These are phyloP conservation scores for Flaveria linearis DNA, from an alignment of 129 eudicot genomes.

Conservation along the genomic window DNA sequence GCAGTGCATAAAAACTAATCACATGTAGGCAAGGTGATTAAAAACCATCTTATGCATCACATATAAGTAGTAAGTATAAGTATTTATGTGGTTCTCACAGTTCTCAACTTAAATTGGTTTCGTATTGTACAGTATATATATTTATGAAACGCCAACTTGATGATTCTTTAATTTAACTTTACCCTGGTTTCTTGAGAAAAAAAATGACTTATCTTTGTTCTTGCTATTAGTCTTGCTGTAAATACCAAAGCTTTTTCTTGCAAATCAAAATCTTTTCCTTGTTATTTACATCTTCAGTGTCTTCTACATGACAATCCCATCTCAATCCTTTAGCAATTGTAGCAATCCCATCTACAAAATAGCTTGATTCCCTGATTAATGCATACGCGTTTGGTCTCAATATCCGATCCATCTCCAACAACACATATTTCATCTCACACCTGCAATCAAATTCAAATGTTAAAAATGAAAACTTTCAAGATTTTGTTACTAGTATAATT, in stretches of 20 bases:
- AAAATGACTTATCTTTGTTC: conserved; percentile 18
- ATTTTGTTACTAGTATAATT: neutral
- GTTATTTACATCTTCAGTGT: conserved; percentile 59
- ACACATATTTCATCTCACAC: conserved; percentile 89
- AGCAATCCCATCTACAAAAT: conserved; percentile 58
- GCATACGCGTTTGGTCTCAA: conserved; percentile 82
- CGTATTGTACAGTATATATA: neutral
- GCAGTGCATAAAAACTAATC: no score
- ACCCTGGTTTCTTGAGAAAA: conserved; percentile 28
- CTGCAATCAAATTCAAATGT: conserved; percentile 33
- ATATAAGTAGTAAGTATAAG: no score
- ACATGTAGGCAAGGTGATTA: no score
- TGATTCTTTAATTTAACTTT: conserved; percentile 22
- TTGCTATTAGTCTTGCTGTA: conserved; percentile 59
- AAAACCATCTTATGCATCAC: no score
- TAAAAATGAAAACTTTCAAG: conserved; percentile 11
- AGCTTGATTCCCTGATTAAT: conserved; percentile 73
- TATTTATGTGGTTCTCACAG: no score
- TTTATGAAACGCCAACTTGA: conserved; percentile 26
- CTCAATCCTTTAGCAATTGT: conserved; percentile 69
- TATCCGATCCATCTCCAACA: conserved; percentile 93
- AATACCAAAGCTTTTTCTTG: conserved; percentile 92
- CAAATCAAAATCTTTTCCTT: conserved; percentile 80
- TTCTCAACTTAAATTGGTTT: no score
- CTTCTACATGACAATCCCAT: conserved; percentile 87